A percentile compares a stretch with the other conserved stretches of the same genome.
phyloP scores from a whole-genome alignment of 1,284 basidiomycete species.

The Ustilago curta region DNA sequence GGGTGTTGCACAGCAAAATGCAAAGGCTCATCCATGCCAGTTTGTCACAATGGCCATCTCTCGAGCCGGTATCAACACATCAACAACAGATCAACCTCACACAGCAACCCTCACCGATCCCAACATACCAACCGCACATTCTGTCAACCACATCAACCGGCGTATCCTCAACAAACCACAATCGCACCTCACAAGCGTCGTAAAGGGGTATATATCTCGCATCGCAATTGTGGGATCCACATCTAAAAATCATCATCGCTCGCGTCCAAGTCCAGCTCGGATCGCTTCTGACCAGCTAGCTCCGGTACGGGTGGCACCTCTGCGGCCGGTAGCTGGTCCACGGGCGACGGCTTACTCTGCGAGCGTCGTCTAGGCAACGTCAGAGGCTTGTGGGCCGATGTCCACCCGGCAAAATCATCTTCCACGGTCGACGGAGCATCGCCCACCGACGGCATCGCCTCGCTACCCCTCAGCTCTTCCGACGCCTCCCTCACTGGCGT shows the following conservation, averaged over 20 bases:
- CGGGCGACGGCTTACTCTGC: conserved; percentile 17
- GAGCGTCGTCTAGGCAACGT: conserved; percentile 17
- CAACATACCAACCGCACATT: no score
- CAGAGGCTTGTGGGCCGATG: conserved; percentile 19
- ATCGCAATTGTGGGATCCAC: no score
- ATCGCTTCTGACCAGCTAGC: not conserved
- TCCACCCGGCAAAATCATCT: conserved; percentile 17
- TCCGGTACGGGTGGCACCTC: conserved; percentile 7
- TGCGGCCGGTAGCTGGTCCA: not conserved
- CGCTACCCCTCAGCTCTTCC: not conserved
- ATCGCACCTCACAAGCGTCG: no score
- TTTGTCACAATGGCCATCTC: no score
- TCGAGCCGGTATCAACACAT: no score
- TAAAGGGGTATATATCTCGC: not conserved
- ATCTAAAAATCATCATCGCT: conserved; percentile 38
- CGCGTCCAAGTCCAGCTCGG: conserved; percentile 2
- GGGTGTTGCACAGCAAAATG: no score
- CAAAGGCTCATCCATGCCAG: no score
- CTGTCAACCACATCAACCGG: no score
- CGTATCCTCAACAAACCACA: no score
- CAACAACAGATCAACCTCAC: no score
- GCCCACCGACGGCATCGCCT: not conserved
- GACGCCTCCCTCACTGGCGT: conserved; percentile 10
- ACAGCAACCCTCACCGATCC: no score
- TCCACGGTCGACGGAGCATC: not conserved